phyloP scores from a whole-genome alignment of 2,329 filamentous ascomycete genomes.

The Neonectria punicea region DNA sequence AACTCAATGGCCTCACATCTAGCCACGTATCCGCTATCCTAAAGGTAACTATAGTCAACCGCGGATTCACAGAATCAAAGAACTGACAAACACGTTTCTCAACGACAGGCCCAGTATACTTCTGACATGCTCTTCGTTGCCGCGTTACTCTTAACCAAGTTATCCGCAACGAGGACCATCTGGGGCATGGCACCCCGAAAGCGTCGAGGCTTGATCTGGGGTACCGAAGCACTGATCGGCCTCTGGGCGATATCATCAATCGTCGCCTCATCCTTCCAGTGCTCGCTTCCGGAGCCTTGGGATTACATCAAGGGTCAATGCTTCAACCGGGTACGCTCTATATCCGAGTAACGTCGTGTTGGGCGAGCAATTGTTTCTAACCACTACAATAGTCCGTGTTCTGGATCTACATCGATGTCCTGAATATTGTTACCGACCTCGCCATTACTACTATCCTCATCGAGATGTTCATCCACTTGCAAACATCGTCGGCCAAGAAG shows the following conservation, averaged over 20 bases:
- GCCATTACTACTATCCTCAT: constrained; percentile 22
- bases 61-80: neutral
- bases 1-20: constrained; percentile 10
- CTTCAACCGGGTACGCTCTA: constrained; percentile 26
- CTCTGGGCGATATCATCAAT: constrained; percentile 29
- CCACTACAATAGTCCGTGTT: constrained; percentile 10
- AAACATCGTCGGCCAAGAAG: constrained; percentile 23
- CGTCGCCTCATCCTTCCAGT: constrained; percentile 26
- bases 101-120: constrained; percentile 24
- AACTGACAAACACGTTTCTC: neutral
- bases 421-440: constrained; percentile 28
- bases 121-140: constrained; percentile 28
- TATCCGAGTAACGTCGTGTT: neutral
- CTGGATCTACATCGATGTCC: constrained; percentile 26
- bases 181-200: constrained; percentile 31
- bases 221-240: constrained; percentile 24
- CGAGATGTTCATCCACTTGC: constrained; percentile 16
- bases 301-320: constrained; percentile 29
- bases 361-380: neutral
- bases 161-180: constrained; percentile 34
- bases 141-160: constrained; percentile 27
- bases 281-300: constrained; percentile 33
- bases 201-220: constrained; percentile 16
- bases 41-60: constrained; percentile 17
- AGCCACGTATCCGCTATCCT: constrained; percentile 26